phyloP scores from a whole-genome alignment of 257 asterid genomes.

The Rehmannia glutinosa region DNA sequence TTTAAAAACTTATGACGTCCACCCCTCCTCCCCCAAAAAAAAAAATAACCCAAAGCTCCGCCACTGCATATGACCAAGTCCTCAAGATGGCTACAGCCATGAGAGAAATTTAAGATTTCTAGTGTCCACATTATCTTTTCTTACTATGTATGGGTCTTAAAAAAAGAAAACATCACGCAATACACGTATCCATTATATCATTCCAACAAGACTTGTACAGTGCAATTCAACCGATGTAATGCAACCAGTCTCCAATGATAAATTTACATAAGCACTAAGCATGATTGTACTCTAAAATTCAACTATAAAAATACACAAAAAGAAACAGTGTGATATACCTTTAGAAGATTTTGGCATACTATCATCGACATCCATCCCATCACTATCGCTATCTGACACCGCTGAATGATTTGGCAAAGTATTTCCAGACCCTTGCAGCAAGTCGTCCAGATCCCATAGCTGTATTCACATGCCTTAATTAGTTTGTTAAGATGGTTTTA shows the following conservation, averaged over 20 bases:
- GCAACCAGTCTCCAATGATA: not conserved
- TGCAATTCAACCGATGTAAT: no score
- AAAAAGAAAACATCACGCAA: no score
- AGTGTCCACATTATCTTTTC: not conserved
- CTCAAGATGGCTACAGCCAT: not conserved
- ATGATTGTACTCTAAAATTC: not conserved
- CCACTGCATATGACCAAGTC: not conserved
- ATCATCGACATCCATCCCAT: conserved; percentile 75
- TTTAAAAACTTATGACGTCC: no score
- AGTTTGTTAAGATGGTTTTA: not conserved
- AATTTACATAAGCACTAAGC: not conserved
- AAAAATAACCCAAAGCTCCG: no score
- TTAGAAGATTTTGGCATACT: conserved; percentile 52
- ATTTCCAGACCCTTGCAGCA: conserved; percentile 59
- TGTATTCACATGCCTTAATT: conserved; percentile 8
- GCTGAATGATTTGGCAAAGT: conserved; percentile 30
- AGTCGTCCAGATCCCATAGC: conserved; percentile 79
- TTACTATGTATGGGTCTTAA: no score
- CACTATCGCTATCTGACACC: conserved; percentile 54
- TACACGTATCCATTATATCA: no score
- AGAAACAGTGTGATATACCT: conserved; percentile 30
- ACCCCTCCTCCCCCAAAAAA: no score
- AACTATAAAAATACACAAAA: not conserved
- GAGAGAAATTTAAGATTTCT: not conserved
- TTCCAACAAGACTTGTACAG: no score